phyloP scores from a whole-genome alignment of 2,329 filamentous ascomycete species.

The Fusarium torreyae region DNA sequence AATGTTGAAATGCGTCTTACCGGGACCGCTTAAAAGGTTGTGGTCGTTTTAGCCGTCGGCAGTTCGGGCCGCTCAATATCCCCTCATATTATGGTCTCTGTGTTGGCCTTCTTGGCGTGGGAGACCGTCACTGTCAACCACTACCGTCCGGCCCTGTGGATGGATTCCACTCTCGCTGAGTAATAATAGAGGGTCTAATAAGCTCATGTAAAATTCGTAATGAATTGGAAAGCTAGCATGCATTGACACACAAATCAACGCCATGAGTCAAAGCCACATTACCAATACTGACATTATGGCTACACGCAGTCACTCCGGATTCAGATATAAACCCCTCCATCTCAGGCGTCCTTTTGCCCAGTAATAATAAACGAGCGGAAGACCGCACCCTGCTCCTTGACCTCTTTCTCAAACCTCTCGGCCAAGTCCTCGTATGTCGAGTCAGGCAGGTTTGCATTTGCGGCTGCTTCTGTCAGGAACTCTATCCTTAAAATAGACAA shows the following conservation, averaged over 20 bases:
- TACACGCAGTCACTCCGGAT: too few relatives aligned
- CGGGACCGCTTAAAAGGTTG: background rate
- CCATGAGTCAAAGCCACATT: too few relatives aligned
- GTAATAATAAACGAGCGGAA: constrained; percentile 11
- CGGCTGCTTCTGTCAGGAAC: background rate
- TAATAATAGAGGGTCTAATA: background rate
- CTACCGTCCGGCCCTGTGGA: background rate
- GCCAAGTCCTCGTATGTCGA: constrained; percentile 5
- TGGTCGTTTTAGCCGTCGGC: constrained; percentile 35
- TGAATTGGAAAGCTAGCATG: too few relatives aligned
- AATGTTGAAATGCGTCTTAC: constrained; percentile 1
- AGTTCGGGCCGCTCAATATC: constrained; percentile 30
- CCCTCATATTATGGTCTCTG: constrained; percentile 14
- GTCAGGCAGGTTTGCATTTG: constrained; percentile 7
- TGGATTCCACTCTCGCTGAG: constrained; percentile 1
- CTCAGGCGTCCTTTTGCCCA: constrained; percentile 12
- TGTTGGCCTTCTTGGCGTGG: constrained; percentile 19
- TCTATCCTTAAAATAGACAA: rapidly evolving
- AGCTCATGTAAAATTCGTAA: background rate
- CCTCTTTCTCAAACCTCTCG: constrained; percentile 28
- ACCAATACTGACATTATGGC: too few relatives aligned
- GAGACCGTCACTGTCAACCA: constrained; percentile 7
- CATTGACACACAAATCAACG: too few relatives aligned
- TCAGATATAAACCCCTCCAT: background rate
- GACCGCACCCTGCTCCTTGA: constrained; percentile 9